Evolutionary conservation across 495 filamentous ascomycete species (phyloP).

Genomic region (Podospora conica): DNA sequence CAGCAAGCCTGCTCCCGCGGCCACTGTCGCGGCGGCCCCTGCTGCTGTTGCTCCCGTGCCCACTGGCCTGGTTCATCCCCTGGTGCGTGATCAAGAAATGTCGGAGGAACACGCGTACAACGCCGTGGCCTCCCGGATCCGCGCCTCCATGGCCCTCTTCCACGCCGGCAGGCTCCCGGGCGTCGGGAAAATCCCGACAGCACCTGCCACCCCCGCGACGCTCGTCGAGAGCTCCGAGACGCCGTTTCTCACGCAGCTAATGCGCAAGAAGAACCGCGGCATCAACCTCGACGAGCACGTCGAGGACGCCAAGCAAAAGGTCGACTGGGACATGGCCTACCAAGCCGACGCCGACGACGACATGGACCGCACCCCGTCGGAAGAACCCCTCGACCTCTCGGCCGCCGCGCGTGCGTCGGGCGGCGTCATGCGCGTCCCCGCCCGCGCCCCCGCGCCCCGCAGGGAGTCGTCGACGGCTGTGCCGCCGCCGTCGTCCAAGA

Average conservation of each 20-base stretch:
- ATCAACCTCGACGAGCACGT: conserved; percentile 59
- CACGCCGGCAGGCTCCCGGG: conserved; percentile 40
- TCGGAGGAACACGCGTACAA: conserved; percentile 49
- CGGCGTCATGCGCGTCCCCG: conserved; percentile 47
- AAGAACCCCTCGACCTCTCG: conserved; percentile 19
- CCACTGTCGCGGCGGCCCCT: conserved; percentile 4
- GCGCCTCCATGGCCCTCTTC: conserved; percentile 41
- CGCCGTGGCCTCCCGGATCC: conserved; percentile 42
- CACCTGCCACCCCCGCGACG: conserved; percentile 17
- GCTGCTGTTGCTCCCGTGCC: conserved; percentile 23
- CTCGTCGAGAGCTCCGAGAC: conserved; percentile 61
- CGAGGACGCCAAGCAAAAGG: conserved; percentile 49
- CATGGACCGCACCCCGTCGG: conserved; percentile 25
- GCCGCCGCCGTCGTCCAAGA: conserved; percentile 7
- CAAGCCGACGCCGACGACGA: conserved; percentile 44
- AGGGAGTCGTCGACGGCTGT: conserved; percentile 40
- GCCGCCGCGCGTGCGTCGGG: conserved; percentile 33
- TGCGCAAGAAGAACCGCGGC: conserved; percentile 57
- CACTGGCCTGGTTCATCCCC: conserved; percentile 58
- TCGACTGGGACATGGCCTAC: conserved; percentile 47
- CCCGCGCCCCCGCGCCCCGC: conserved; percentile 47
- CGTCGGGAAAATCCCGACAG: conserved; percentile 37
- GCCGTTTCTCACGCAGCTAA: conserved; percentile 67
- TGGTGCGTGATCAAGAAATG: conserved; percentile 54
- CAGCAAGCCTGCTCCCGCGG: conserved; percentile 32